These are phyloP conservation scores for Kodamaea derodonti DNA, from an alignment of 1,139 yeast species.

Conservation along the genomic window DNA sequence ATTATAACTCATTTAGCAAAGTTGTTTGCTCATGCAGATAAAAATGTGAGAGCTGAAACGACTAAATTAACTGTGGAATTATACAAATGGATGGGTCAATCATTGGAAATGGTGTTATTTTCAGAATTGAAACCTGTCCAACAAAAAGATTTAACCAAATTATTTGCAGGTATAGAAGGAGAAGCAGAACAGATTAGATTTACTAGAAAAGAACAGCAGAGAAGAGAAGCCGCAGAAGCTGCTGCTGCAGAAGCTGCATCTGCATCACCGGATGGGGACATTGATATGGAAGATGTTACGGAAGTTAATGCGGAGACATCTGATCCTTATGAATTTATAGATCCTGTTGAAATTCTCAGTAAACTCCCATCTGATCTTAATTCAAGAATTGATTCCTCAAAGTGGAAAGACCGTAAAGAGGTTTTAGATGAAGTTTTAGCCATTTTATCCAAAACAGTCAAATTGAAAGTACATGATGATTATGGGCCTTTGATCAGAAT, in stretches of 20 bases:
- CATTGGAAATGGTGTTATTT: slow-evolving; percentile 57
- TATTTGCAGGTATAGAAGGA: slow-evolving; percentile 52
- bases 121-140: slow-evolving; percentile 86
- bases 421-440: slow-evolving; percentile 66
- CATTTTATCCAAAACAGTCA: slow-evolving; percentile 49
- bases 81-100: slow-evolving; percentile 72
- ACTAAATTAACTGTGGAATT: slow-evolving; percentile 65
- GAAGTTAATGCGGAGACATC: slow-evolving; percentile 3
- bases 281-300: slow-evolving; percentile 38
- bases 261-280: slow-evolving; percentile 26
- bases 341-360: slow-evolving; percentile 54
- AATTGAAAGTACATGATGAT: slow-evolving; percentile 42
- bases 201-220: slow-evolving; percentile 47
- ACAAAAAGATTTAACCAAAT: slow-evolving; percentile 75
- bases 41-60: slow-evolving; percentile 79
- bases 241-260: slow-evolving; percentile 16
- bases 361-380: slow-evolving; percentile 65
- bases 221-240: slow-evolving; percentile 14
- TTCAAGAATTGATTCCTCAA: slow-evolving; percentile 52
- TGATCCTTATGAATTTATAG: slow-evolving; percentile 38
- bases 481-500: slow-evolving; percentile 57
- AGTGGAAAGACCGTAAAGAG: slow-evolving; percentile 94
- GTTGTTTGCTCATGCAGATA: slow-evolving; percentile 83
- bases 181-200: slow-evolving; percentile 54
- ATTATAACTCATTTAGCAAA: slow-evolving; percentile 60